Base-by-base conservation (phyloP, 1,284 basidiomycete genomes). In the Phlebopus sp. region DNA sequence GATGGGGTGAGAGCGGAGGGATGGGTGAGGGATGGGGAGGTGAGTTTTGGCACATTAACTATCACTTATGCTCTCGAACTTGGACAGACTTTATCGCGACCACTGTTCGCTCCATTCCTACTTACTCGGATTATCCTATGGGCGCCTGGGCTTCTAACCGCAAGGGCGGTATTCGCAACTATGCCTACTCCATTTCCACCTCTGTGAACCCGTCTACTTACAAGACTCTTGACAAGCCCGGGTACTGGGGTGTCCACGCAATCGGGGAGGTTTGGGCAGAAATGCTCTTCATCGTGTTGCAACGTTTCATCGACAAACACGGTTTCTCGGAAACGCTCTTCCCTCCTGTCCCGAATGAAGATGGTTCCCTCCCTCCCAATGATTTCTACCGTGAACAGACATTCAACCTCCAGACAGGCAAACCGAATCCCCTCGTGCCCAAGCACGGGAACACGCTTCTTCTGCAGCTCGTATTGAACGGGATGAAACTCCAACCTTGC, bases 211-310 rank as follows among this genome's bases (percentile, higher is more conserved):
- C 93, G 0, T 90, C 88, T 51, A 90, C 86, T 1, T 98, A 97
- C 79, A 89, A 93, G 79, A 95, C 89, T n/a, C 86, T 98, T 37
- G 92, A 97, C 75, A 88, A 89, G 69, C 86, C 90, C 8, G 89
- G 89, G 15, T 94, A 92, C 73, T 94, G 89, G 86, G 89, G 89
- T 46, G 90, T 93, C 51, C 91, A 94, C 66, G 89, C 90, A 34
- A 89, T 94, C 52, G 92, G 93, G 50, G 93, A 95, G 70, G 94
- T 97, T 50, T 97, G 94, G 94, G 94, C 94, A 15, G 78, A 97
- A 73, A 86, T 97, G 51, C 85, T 97, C 50, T 97, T 91, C 82
- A 81, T 92, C 56, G 75, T 93, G 45, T 78, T 80, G 21, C 81
- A 93, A 65, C 71, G 77, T 32, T 70, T 96, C 36, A 87, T 95